Evolutionary conservation across 495 filamentous ascomycete genomes (phyloP).

Genomic region (Aspergillus coremiiformis): DNA sequence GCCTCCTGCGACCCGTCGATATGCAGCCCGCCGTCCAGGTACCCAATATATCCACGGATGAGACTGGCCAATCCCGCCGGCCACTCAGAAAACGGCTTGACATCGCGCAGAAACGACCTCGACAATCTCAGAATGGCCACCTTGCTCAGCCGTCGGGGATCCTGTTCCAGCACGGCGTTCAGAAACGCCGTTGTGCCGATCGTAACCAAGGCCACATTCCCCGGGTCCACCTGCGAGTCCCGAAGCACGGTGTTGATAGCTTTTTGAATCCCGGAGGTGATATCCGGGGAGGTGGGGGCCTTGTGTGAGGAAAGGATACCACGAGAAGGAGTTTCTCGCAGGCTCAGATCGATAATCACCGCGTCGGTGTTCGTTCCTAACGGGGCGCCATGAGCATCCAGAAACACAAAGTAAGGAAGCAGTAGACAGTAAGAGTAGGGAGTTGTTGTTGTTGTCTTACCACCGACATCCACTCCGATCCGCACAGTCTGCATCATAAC

Average conservation of each 20-base stretch:
- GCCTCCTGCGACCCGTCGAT: constrained; percentile 33
- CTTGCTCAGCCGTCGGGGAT: constrained; percentile 40
- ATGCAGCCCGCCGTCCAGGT: constrained; percentile 36
- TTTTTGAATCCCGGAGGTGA: constrained; percentile 46
- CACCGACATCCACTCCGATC: not conserved
- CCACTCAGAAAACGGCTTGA: constrained; percentile 47
- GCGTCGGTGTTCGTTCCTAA: constrained; percentile 58
- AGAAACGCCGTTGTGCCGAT: constrained; percentile 60
- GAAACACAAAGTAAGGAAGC: too few species aligned
- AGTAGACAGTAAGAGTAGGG: too few species aligned
- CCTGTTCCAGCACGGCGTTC: constrained; percentile 54
- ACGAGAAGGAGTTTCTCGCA: constrained; percentile 25
- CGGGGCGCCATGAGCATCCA: too few species aligned
- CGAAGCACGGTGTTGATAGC: constrained; percentile 42
- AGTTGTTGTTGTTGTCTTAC: too few species aligned
- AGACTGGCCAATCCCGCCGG: constrained; percentile 25
- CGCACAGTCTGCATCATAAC: not conserved
- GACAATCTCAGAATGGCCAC: constrained; percentile 51
- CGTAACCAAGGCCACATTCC: constrained; percentile 46
- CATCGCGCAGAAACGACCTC: constrained; percentile 45
- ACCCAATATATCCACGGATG: constrained; percentile 28
- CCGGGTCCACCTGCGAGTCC: constrained; percentile 28
- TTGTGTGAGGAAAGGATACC: constrained; percentile 49
- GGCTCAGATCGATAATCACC: constrained; percentile 47
- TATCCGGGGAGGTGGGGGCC: constrained; percentile 50